Evolutionary conservation across 768 basidiomycete species (phyloP).

Genomic region (Lactarius trivialis): DNA sequence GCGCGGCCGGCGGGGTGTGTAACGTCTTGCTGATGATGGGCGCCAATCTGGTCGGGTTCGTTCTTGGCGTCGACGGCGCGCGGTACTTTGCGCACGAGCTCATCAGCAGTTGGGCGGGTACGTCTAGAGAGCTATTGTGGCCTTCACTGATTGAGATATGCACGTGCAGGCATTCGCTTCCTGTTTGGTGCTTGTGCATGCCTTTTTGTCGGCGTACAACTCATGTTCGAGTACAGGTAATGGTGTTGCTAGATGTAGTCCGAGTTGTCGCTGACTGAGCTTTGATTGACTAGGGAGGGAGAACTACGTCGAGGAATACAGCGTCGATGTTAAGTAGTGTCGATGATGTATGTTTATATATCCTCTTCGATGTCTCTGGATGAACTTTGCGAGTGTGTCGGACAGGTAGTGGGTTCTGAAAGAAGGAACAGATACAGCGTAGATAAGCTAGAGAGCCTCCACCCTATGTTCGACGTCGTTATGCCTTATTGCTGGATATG

Average conservation of each 20-base stretch:
- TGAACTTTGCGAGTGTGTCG: neutral
- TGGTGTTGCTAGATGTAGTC: constrained; percentile 25
- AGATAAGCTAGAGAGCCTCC: too few species aligned
- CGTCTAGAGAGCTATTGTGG: neutral
- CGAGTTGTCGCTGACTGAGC: neutral
- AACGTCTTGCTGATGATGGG: constrained; percentile 87
- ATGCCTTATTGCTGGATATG: too few species aligned
- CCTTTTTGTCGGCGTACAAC: constrained; percentile 75
- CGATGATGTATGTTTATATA: neutral
- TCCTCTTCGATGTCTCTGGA: neutral
- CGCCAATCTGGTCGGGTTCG: constrained; percentile 94
- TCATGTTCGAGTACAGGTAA: constrained; percentile 96
- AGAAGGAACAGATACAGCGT: too few species aligned
- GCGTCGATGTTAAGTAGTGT: constrained; percentile 13
- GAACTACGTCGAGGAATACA: constrained; percentile 26
- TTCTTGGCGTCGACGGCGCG: constrained; percentile 78
- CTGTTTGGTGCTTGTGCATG: constrained; percentile 50
- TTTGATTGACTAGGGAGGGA: constrained; percentile 27
- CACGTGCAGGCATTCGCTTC: constrained; percentile 54
- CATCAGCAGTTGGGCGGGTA: constrained; percentile 61
- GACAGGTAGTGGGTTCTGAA: neutral
- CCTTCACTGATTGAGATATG: neutral
- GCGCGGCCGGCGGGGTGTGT: constrained; percentile 72
- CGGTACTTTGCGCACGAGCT: constrained; percentile 58
- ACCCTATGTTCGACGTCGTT: too few species aligned